These are phyloP conservation scores for Pichia sp. DNA, from an alignment of 1,139 yeast species.

Conservation along the genomic window DNA sequence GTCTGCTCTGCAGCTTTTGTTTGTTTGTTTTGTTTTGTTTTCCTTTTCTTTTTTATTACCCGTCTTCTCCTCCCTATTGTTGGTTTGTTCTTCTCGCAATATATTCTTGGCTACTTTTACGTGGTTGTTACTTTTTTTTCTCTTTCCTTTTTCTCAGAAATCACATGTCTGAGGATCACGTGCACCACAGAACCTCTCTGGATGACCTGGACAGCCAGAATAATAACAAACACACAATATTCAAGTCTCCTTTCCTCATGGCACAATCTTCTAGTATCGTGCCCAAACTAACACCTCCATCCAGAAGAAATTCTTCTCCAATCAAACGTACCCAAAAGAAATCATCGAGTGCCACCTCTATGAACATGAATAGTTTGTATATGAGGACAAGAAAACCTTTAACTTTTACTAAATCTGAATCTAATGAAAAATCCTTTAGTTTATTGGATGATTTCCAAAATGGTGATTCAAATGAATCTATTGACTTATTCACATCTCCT, in stretches of 20 bases:
- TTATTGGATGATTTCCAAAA: slow-evolving; percentile 28
- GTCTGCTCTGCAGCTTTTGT: not conserved
- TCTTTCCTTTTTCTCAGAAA: no score
- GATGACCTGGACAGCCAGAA: no score
- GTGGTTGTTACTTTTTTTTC: not conserved
- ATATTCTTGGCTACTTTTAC: slow-evolving; percentile 1
- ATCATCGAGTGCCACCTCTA: not conserved
- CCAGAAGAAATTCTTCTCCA: slow-evolving; percentile 6
- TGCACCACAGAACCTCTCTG: no score
- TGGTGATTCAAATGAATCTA: slow-evolving; percentile 5
- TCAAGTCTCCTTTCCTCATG: slow-evolving; percentile 6
- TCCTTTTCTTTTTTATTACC: not conserved
- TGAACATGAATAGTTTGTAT: not conserved
- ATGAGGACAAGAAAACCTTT: slow-evolving; percentile 8
- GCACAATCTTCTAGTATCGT: not conserved
- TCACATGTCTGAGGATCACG: no score
- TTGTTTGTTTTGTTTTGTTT: not conserved
- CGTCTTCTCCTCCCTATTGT: no score
- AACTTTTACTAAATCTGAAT: not conserved
- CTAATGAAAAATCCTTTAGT: slow-evolving; percentile 9
- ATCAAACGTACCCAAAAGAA: slow-evolving; percentile 3
- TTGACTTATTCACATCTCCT: slow-evolving; percentile 10
- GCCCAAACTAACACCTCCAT: slow-evolving; percentile 7
- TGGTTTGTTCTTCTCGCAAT: not conserved
- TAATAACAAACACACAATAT: no score